Evolutionary conservation across 495 filamentous ascomycete species (phyloP), one percentile per base, ranked within the genome.

Genomic region (Penicillium coprophilum): DNA sequence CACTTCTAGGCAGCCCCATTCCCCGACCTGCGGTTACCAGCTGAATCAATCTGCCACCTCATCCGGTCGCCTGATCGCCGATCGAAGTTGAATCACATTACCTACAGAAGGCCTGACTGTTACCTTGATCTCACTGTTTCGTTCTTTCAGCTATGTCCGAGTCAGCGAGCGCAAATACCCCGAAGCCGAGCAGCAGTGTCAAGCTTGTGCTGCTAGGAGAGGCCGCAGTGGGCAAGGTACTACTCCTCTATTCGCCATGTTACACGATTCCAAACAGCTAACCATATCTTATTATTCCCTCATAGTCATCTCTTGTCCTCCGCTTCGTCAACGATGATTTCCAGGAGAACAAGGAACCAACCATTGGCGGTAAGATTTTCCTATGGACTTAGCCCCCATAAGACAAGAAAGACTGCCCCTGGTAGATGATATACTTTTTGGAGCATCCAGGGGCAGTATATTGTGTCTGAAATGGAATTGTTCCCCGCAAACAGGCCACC

Each of bases 251-350:
- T 49, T 31, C 21, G 21, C 24, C 19, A 28, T 52, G 50, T 53
- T 59, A 40, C 50, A 56, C 40, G 20, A 27, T 47, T 39, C 31
- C 17, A 17, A 47, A 50, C 58, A 41, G 58, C 68, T 71, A 60
- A 71, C 51, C 15, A 41, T 43, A 27, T 24, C 17, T 44, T 47
- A 38, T 46, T 54, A 44, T 40, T 59, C 38, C 31, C 38, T 40
- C 55, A 56, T 59, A 98, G 94, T 97, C 95, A 38, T 98, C 94
- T 39, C 87, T 98, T 48, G 94, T 98, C 52, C 84, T 98, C 62
- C 91, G 94, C 65, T 98, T 98, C 71, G 94, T 98, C 69, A 98
- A 97, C 82, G 92, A 98, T 77, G 94, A 97, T 77, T 98, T 97
- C 67, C 94, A 98, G 79, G 95, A 97, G 76, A 98, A 98, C 73